phyloP scores from a whole-genome alignment of 2,329 filamentous ascomycete genomes.

The Colletotrichum somersetense region DNA sequence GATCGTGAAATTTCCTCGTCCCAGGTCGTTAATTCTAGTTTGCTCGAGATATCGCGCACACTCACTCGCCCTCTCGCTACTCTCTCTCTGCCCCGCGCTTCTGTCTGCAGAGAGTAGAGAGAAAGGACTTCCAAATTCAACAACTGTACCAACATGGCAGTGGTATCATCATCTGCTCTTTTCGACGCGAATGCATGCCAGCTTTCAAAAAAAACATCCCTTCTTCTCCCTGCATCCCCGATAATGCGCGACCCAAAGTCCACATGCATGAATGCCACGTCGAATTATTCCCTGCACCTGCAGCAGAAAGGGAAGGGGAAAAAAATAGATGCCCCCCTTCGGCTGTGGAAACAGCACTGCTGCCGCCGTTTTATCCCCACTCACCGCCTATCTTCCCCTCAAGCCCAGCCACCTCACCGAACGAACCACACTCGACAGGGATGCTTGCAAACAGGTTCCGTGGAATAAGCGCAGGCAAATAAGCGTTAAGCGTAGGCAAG shows the following conservation, averaged over 20 bases:
- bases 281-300: constrained; percentile 32
- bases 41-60: not conserved
- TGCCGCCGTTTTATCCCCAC: constrained; percentile 41
- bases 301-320: not conserved
- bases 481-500: not conserved
- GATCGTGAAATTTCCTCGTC: constrained; percentile 1
- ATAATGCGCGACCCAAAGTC: constrained; percentile 4
- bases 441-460: not conserved
- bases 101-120: not conserved
- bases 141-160: not conserved
- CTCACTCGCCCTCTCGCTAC: not conserved
- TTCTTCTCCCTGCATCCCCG: not conserved
- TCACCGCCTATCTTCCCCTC: constrained; percentile 35
- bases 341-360: constrained; percentile 20
- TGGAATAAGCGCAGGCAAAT: not conserved
- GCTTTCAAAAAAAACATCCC: not conserved
- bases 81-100: too few relatives aligned
- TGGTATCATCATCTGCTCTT: constrained; percentile 17
- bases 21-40: not conserved
- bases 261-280: constrained; percentile 29
- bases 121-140: not conserved
- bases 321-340: not conserved
- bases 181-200: not conserved
- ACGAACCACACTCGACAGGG: constrained; percentile 23
- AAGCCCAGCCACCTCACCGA: constrained; percentile 37